phyloP scores from a whole-genome alignment of 176 grass and related monocot genomes.

The Oryza coarctata region DNA sequence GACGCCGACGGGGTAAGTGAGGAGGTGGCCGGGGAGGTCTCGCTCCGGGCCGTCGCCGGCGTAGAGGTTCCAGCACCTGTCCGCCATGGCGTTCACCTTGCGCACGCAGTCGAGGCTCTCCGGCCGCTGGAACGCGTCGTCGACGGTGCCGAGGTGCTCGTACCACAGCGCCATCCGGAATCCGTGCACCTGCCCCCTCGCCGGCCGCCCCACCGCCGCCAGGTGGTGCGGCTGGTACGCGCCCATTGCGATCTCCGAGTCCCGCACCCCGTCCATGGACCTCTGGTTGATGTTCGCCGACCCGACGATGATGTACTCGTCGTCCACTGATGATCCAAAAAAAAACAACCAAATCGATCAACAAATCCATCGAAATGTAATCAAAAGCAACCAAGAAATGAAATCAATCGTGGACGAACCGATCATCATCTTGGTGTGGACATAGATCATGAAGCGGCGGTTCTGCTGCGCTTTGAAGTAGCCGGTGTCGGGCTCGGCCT shows the following conservation, averaged over 20 bases:
- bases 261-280: constrained; percentile 80
- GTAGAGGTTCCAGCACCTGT: constrained; percentile 58
- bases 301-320: constrained; percentile 91
- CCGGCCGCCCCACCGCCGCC: constrained; percentile 38
- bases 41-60: constrained; percentile 23
- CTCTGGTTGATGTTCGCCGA: constrained; percentile 94
- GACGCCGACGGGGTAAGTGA: constrained; percentile 63
- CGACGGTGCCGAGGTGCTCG: constrained; percentile 61
- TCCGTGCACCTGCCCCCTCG: constrained; percentile 74
- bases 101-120: constrained; percentile 59
- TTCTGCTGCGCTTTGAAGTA: constrained; percentile 76
- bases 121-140: constrained; percentile 49
- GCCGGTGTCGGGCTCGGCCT: constrained; percentile 56
- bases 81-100: constrained; percentile 73
- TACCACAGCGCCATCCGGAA: constrained; percentile 78
- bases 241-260: constrained; percentile 88
- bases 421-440: constrained; percentile 98
- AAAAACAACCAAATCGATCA: background rate
- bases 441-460: constrained; percentile 96
- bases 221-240: constrained; percentile 70
- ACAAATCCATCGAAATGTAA: background rate
- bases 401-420: constrained; percentile 29
- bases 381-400: background rate
- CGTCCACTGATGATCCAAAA: constrained; percentile 54
- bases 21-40: constrained; percentile 70